Evolutionary conservation across 305 asterid genomes (phyloP), one percentile per base, ranked within the genome.

Genomic region (Plantago coronopus): DNA sequence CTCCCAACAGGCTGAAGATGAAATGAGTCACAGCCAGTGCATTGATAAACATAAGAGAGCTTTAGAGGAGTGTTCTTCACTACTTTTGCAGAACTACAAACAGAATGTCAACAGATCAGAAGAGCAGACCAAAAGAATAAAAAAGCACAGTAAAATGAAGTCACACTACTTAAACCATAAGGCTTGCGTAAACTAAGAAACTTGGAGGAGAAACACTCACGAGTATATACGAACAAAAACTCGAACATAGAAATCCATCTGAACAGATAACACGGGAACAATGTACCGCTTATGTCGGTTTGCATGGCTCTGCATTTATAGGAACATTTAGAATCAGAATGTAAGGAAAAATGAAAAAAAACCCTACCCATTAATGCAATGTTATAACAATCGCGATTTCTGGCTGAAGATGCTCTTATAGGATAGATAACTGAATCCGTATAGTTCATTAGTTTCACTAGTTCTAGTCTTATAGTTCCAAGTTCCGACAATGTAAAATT

Each of bases 1-100:
- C 96, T 84, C 55, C 94, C 99, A 72, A 93, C 45, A 42, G 97
- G 89, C 82, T 93, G 99, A 51, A 93, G 99, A 72, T 93, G 96
- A 72, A 89, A 93, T 25, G 97, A 93, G 78, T 93, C 99, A 67
- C 97, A 93, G 38, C 99, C 91, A 70, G 46, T 82, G 81, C 99
- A 93, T 57, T 89, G 99, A 68, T 89, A 93, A 64, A 87, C 95
- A 72, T 93, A 93, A n/a, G 99, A 89, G 47, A 93, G 85, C 81
- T 89, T 93, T 62, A 89, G 64, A 22, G 99, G 97, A 71, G 99
- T 93, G 77, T 78, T 87, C 81, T 93, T 93, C 95, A 87, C 83
- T 46, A 87, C 88, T 80, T 90, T 76, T 61, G 99, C 99, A 29
- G 99, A 93, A 58, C 99, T 93, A 94, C 75, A 73, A 72, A 38